Evolutionary conservation across 2,329 filamentous ascomycete species (phyloP).

Genomic region (Colletotrichum simmondsii): DNA sequence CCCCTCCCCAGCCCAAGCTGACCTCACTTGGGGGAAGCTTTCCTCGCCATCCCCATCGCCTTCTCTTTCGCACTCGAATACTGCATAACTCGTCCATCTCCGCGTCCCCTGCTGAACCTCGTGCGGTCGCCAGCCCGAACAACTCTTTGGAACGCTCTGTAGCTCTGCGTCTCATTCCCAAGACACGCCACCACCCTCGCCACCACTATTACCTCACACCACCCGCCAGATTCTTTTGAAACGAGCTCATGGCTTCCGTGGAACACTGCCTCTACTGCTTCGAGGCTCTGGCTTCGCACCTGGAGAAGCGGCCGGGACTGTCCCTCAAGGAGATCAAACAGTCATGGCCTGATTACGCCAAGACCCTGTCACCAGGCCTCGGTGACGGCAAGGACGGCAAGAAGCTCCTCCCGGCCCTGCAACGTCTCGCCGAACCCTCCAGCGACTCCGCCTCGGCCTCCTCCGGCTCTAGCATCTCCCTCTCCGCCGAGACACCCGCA

Average conservation of each 20-base stretch:
- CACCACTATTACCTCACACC: neutral
- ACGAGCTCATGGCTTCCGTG: constrained; percentile 77
- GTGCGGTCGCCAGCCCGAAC: neutral
- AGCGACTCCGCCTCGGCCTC: constrained; percentile 44
- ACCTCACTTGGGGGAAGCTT: neutral
- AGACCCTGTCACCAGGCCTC: constrained; percentile 35
- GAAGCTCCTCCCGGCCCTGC: constrained; percentile 54
- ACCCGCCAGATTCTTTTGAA: neutral
- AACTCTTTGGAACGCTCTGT: constrained; percentile 9
- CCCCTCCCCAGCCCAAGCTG: constrained; percentile 4
- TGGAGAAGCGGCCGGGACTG: constrained; percentile 76
- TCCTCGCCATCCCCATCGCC: neutral
- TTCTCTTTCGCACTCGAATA: neutral
- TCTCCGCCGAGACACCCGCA: constrained; percentile 52
- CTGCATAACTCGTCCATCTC: neutral
- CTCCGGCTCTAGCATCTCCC: constrained; percentile 49
- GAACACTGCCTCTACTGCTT: constrained; percentile 95
- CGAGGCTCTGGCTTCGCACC: constrained; percentile 82
- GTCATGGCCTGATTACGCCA: constrained; percentile 63
- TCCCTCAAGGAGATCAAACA: constrained; percentile 76
- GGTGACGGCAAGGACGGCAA: constrained; percentile 39
- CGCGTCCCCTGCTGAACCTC: constrained; percentile 6
- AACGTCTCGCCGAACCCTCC: constrained; percentile 50
- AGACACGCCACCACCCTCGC: neutral
- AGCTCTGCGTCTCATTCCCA: constrained; percentile 19